These are phyloP conservation scores for Hygrophila difformis DNA, from an alignment of 257 asterid genomes.

Conservation along the genomic window DNA sequence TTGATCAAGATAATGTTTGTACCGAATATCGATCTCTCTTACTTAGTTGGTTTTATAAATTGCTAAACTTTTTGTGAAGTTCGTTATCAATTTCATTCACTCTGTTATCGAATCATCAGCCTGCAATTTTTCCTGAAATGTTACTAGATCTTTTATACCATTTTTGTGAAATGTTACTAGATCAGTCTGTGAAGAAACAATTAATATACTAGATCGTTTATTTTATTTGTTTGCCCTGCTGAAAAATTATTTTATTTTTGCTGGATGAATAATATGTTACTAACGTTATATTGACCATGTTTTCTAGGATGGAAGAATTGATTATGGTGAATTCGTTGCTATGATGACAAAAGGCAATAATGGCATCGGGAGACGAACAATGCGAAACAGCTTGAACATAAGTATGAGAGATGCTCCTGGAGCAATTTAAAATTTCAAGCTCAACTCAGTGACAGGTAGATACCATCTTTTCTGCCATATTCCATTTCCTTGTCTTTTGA, in stretches of 20 bases:
- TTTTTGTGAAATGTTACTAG: no score
- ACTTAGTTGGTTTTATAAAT: no score
- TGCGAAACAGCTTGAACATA: slow-evolving; percentile 53
- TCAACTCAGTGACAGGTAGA: not conserved
- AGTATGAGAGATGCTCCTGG: slow-evolving; percentile 53
- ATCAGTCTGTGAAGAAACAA: no score
- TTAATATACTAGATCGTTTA: no score
- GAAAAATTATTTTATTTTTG: no score
- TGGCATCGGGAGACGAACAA: slow-evolving; percentile 53
- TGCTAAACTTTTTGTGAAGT: no score
- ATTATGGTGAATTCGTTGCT: slow-evolving; percentile 55
- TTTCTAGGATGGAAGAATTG: slow-evolving; percentile 50
- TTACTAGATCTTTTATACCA: no score
- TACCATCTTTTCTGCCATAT: not conserved
- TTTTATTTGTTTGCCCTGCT: not conserved
- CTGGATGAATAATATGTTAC: not conserved
- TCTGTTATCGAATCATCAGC: no score
- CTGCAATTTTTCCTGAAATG: no score
- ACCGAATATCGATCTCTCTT: no score
- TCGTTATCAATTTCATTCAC: no score
- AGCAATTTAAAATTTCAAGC: slow-evolving; percentile 18
- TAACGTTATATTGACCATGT: slow-evolving; percentile 13
- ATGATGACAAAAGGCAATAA: slow-evolving; percentile 62
- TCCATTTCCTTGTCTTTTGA: not conserved
- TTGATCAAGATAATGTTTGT: slow-evolving; percentile 80